Evolutionary conservation across 2,329 filamentous ascomycete genomes (phyloP), one percentile per base, ranked within the genome.

Genomic region (Ophiostoma sp.): DNA sequence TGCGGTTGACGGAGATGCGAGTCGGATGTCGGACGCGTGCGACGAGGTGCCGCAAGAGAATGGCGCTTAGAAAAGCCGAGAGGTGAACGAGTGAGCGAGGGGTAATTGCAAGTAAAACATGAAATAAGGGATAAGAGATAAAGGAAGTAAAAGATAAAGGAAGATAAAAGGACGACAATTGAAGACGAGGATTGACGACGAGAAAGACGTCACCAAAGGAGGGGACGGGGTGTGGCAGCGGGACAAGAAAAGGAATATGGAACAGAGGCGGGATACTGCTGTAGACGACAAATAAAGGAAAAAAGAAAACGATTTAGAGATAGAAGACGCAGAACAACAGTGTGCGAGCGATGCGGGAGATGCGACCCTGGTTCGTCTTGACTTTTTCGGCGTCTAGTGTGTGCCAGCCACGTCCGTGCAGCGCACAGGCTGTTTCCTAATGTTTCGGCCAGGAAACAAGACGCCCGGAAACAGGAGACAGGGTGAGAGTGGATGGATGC

Each of bases 361-460:
- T 2, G 45, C 45, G 42, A 4, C 45, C 49, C 55, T 55, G 55
- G 68, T 64, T 68, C 58, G 68, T 66, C 68, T 49, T 41, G 58
- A 64, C 45, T 66, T 62, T 66, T 47, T 47, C 14, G 60, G 47
- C 55, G 52, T 64, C 18, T 66, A 55, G 64, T 62, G 64, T 36
- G 18, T 63, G 60, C 45, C 62, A 64, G 47, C 55, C 45, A 47
- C 44, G 68, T 67, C 65, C 63, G 65, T 67, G 65, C 52, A 66
- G 66, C 42, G 18, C 62, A 47, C 18, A 49, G 40, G 40, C 45
- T 69, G 52, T 66, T 68, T 55, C 44, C 47, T 64, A 52, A 66
- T 69, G 66, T 68, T 70, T 70, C 68, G 68, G 68, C 64, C 58
- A 66, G 65, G 44, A 69, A 64, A 49, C 38, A 58, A 62, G 62